Base-by-base conservation (phyloP, 192 early-diverging fungal genomes). In the Linnemannia hyalina region DNA sequence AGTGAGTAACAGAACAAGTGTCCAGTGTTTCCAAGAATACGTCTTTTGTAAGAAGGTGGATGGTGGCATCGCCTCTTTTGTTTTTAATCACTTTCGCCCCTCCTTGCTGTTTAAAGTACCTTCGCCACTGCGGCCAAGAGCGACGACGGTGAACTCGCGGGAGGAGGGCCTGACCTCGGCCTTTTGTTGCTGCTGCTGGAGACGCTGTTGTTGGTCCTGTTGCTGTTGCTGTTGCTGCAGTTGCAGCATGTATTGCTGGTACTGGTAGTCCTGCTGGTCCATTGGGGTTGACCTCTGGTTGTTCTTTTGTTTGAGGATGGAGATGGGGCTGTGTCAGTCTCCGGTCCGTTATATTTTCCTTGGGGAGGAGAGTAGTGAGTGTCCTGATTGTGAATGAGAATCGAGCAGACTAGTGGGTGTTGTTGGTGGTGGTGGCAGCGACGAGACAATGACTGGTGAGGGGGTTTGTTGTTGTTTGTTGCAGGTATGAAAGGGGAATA, bases 71-170 rank as follows among this genome's bases (percentile, higher is more conserved):
- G 60, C 29, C 60, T 32, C 55, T 26, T 26, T 65, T 35, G 6
- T 57, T 73, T 26, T 46, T 44, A 23, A 0, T 29, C 26, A 3
- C 52, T 32, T 38, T 47, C 42, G 15, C 71, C 11, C 1, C n/a
- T 46, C 11, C 22, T 26, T 36, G 32, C 10, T 22, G 11, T 32
- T 46, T 77, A 80, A 26, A 8, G 2, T 77, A 86, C 84, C 84
- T 86, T 86, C 84, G 22, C 84, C 84, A 81, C 70, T 80, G 46
- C 81, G 77, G 40, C 84, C 84, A 13, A 86, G 57, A 26, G 84
- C 84, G 16, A 86, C 84, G 18, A 86, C 71, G 3, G 84, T 81
- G 76, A 86, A 86, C 22, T 77, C 76, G 46, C 84, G 84, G 7
- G 74, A 47, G 40, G 83, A 68, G 20, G 82, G 36, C 15, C 40